Conservation (phyloP, 345 rosid species). For the Eutrema yunnanense region DNA sequence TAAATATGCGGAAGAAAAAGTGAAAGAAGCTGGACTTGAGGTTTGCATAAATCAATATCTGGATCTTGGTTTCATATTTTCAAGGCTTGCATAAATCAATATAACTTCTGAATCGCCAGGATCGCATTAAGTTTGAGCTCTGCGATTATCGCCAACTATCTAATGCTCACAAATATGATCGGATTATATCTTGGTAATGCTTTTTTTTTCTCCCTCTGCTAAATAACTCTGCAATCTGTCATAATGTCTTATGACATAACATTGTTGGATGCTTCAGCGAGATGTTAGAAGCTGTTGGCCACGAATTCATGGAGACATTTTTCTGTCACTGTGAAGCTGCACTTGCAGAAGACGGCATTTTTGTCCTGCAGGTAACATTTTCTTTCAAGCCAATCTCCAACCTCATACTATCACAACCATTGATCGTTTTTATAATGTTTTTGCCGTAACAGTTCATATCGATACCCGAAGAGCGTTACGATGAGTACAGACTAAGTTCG, state of each 20-base stretch:
- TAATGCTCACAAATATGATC: conserved; percentile 43
- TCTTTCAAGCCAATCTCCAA: neutral
- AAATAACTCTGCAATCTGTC: neutral
- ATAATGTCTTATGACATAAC: neutral
- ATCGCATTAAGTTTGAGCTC: conserved; percentile 47
- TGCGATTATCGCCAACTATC: conserved; percentile 71
- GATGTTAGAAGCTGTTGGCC: conserved; percentile 85
- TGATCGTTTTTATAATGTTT: neutral
- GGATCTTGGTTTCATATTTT: neutral
- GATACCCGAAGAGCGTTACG: conserved; percentile 63
- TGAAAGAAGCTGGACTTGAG: conserved; percentile 83
- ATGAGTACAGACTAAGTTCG: conserved; percentile 58
- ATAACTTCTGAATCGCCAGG: conserved; percentile 31
- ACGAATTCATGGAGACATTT: conserved; percentile 72
- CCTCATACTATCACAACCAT: neutral
- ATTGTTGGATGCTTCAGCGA: conserved; percentile 41
- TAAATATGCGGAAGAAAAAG: conserved; percentile 57
- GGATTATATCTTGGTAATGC: conserved; percentile 71
- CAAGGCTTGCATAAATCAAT: neutral
- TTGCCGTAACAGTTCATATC: conserved; percentile 48
- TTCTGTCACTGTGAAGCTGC: conserved; percentile 60
- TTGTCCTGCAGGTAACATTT: conserved; percentile 56
- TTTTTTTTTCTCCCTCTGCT: neutral
- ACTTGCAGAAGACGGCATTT: conserved; percentile 58
- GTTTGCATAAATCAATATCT: conserved; percentile 23